Evolutionary conservation across 1,139 yeast species (phyloP), one percentile per base, ranked within the genome.

Genomic region (Taphrina confusa): DNA sequence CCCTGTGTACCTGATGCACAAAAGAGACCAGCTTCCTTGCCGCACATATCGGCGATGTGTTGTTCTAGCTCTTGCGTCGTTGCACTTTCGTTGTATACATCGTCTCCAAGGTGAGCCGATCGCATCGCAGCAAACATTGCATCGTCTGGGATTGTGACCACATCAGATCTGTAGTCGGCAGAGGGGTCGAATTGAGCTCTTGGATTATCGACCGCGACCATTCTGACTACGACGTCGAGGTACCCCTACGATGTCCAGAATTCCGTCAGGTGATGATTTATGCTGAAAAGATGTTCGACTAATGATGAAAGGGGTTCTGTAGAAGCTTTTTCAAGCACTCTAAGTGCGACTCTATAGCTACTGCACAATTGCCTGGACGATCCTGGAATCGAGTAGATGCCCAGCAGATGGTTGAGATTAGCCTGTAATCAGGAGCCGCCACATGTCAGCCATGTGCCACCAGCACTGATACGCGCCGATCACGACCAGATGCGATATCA

Each of bases 1-100:
- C 95, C 85, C 75, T 91, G 74, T 6, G 97, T 92, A 61, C 97
- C 97, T 27, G 95, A 85, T 14, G 84, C 87, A 72, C 95, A 89
- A 73, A 80, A 91, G 61, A 88, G 72, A 23, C 89, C 96, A 2
- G 91, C 87, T 67, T 84, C 89, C 70, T 86, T 88, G 42, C 96
- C 96, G 9, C 95, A 80, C 60, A 90, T 69, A 49, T 76, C 75
- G 28, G 88, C 85, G 63, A 91, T 84, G 64, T 81, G 80, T 20
- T 72, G 70, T 71, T 90, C 95, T 57, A 91, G 76, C 39, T 76
- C 78, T 45, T 78, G 74, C 18, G 96, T 89, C 65, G 82, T 80
- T 27, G 75, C 75, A 71, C 91, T 97, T 73, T 91, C 97, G 65
- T 83, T 81, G 74, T 90, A 90, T 28, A 91, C 97, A 2, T 94